A percentile compares a stretch with the other conserved stretches of the same genome.
Evolutionary conservation across 1,284 basidiomycete genomes (phyloP).

Genomic region (Somion occarium): DNA sequence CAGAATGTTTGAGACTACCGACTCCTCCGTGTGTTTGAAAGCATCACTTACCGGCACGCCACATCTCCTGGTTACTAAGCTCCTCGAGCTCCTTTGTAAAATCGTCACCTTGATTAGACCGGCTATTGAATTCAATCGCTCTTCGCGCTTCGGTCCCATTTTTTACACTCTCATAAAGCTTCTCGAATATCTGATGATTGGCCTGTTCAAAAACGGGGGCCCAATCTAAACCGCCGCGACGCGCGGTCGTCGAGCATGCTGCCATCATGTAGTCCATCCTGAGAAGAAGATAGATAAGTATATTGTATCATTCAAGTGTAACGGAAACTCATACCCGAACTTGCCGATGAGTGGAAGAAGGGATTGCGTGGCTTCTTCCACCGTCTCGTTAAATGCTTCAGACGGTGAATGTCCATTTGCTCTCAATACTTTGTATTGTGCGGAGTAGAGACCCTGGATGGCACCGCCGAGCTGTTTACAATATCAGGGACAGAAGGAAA

Average conservation of each 20-base stretch:
- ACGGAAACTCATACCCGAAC: too few relatives aligned
- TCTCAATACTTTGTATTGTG: slow-evolving; percentile 98
- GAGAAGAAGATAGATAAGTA: too few relatives aligned
- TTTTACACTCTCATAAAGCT: slow-evolving; percentile 90
- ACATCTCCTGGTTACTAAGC: slow-evolving; percentile 97
- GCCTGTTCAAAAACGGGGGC: slow-evolving; percentile 96
- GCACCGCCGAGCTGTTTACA: slow-evolving; percentile 95
- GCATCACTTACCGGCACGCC: slow-evolving; percentile 85
- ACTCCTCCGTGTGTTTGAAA: slow-evolving; percentile 21
- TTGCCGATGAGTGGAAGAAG: slow-evolving; percentile 96
- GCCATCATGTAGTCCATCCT: slow-evolving; percentile 99
- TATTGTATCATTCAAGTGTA: too few relatives aligned
- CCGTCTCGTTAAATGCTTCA: slow-evolving; percentile 99
- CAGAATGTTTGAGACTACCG: neutral
- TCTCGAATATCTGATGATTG: slow-evolving; percentile 90
- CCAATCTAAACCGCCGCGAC: slow-evolving; percentile 98
- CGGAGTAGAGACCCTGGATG: slow-evolving; percentile 99
- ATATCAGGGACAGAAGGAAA: slow-evolving; percentile 15
- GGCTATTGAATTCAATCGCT: slow-evolving; percentile 93
- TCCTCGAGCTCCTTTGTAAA: slow-evolving; percentile 92
- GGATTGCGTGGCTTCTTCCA: slow-evolving; percentile 98
- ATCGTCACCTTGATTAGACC: slow-evolving; percentile 90
- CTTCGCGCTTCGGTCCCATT: slow-evolving; percentile 97
- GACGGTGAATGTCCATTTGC: slow-evolving; percentile 98
- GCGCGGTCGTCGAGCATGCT: slow-evolving; percentile 98